Evolutionary conservation across 371 early-diverging fungal genomes (phyloP).

Genomic region (Zychaea mexicana): DNA sequence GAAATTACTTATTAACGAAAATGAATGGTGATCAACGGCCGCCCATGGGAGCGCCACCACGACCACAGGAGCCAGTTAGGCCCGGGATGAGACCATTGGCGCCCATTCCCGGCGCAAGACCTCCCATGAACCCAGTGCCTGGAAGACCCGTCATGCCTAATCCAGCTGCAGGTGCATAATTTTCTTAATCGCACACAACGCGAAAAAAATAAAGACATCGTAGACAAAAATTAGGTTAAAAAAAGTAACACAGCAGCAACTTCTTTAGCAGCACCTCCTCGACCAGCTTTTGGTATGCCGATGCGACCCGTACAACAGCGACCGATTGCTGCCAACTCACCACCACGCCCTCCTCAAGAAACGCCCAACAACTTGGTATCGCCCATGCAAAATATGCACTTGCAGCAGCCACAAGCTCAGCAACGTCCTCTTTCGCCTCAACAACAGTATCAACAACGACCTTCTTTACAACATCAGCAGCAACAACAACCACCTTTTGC

Average conservation of each 20-base stretch:
- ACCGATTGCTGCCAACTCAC: neutral
- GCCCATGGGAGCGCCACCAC: conserved; percentile 12
- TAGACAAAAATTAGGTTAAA: neutral
- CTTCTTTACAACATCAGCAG: conserved; percentile 9
- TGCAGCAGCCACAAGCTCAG: conserved; percentile 21
- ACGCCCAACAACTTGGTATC: conserved; percentile 11
- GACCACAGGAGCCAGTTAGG: conserved; percentile 3
- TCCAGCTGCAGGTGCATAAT: conserved; percentile 13
- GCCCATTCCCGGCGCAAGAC: conserved; percentile 1
- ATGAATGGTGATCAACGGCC: conserved; percentile 20
- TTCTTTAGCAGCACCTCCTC: conserved; percentile 6
- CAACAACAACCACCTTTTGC: conserved; percentile 6
- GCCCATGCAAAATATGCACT: conserved; percentile 39
- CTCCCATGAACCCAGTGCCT: conserved; percentile 2
- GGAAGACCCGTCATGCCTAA: conserved; percentile 4
- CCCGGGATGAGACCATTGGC: conserved; percentile 9
- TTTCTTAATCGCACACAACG: too few species aligned
- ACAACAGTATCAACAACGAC: neutral
- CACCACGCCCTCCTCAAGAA: neutral
- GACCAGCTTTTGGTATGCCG: conserved; percentile 13
- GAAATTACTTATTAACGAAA: neutral
- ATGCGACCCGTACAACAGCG: conserved; percentile 11
- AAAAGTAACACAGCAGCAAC: neutral
- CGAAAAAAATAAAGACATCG: neutral
- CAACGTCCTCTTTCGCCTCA: neutral